Percentiles rank a stretch among this genome's conserved stretches.
These are phyloP conservation scores for Bipolaris victoriae DNA, from an alignment of 2,329 filamentous ascomycete species.

Conservation along the genomic window DNA sequence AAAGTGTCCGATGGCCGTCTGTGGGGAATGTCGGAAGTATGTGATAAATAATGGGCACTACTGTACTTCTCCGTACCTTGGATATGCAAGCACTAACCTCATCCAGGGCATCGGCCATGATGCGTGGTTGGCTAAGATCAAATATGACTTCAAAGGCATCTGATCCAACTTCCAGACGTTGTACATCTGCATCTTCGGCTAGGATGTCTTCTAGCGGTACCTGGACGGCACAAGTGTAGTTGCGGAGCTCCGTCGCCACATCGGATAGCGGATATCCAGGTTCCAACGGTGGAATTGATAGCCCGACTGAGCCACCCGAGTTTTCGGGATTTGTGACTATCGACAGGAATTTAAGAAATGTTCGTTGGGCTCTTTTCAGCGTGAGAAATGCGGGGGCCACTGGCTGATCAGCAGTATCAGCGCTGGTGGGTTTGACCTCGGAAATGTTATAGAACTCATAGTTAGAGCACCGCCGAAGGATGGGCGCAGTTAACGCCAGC, in stretches of 20 bases:
- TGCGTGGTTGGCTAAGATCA: slow-evolving; percentile 39
- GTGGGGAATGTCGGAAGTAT: slow-evolving; percentile 38
- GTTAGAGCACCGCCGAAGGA: slow-evolving; percentile 72
- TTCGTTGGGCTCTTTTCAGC: slow-evolving; percentile 70
- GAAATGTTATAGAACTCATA: slow-evolving; percentile 79
- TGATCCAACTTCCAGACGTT: slow-evolving; percentile 68
- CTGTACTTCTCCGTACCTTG: slow-evolving; percentile 66
- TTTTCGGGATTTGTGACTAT: slow-evolving; percentile 62
- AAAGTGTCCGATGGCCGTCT: slow-evolving; percentile 46
- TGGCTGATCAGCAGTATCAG: slow-evolving; percentile 33
- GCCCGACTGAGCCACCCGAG: slow-evolving; percentile 30
- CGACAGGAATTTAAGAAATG: slow-evolving; percentile 72
- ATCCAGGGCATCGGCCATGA: slow-evolving; percentile 26
- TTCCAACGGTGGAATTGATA: slow-evolving; percentile 61
- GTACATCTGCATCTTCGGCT: slow-evolving; percentile 62
- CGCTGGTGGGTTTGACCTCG: slow-evolving; percentile 52
- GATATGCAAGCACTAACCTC: slow-evolving; percentile 65
- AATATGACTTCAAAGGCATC: slow-evolving; percentile 71
- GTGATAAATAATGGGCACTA: slow-evolving; percentile 56
- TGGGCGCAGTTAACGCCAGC: slow-evolving; percentile 61
- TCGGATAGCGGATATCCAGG: slow-evolving; percentile 70
- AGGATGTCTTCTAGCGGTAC: slow-evolving; percentile 65
- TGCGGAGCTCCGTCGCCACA: slow-evolving; percentile 64
- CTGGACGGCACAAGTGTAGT: slow-evolving; percentile 71
- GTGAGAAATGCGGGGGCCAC: slow-evolving; percentile 66